Percentiles rank a stretch among this genome's conserved stretches.
These are phyloP conservation scores for Metahyphopichia silvanorum DNA, from an alignment of 805 yeast species.

Conservation along the genomic window DNA sequence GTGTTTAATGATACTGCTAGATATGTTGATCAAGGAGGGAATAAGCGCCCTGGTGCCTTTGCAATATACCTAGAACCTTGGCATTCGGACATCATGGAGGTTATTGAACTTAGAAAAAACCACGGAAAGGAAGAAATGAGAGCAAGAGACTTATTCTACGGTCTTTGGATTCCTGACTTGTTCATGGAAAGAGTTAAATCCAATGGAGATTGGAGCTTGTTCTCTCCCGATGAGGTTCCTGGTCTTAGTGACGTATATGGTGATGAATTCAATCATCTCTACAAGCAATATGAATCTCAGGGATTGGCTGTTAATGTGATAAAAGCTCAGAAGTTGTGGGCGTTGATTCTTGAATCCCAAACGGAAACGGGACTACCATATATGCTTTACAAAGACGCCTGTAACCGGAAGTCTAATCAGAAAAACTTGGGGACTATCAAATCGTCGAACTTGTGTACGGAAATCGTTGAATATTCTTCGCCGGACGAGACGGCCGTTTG, in stretches of 20 bases:
- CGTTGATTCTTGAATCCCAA: conserved; percentile 84
- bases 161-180: conserved; percentile 91
- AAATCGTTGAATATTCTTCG: conserved; percentile 87
- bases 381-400: conserved; percentile 89
- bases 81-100: conserved; percentile 90
- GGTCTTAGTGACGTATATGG: conserved; percentile 84
- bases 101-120: conserved; percentile 82
- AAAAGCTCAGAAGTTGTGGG: conserved; percentile 90
- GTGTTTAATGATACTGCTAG: conserved; percentile 95
- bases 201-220: conserved; percentile 81
- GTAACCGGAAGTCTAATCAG: conserved; percentile 85
- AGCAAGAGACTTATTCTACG: conserved; percentile 91
- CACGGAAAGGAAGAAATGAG: conserved; percentile 93
- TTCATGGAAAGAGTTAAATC: conserved; percentile 88
- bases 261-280: conserved; percentile 72
- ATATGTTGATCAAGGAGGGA: conserved; percentile 98
- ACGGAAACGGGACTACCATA: conserved; percentile 97
- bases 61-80: conserved; percentile 94
- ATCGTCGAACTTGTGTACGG: conserved; percentile 92
- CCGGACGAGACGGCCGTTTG: conserved; percentile 95
- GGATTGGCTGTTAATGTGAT: conserved; percentile 62
- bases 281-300: conserved; percentile 68
- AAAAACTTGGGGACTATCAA: conserved; percentile 89
- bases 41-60: conserved; percentile 96
- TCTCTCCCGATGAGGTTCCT: conserved; percentile 86